phyloP scores from a whole-genome alignment of 257 asterid species.

The Capsicum baccatum region DNA sequence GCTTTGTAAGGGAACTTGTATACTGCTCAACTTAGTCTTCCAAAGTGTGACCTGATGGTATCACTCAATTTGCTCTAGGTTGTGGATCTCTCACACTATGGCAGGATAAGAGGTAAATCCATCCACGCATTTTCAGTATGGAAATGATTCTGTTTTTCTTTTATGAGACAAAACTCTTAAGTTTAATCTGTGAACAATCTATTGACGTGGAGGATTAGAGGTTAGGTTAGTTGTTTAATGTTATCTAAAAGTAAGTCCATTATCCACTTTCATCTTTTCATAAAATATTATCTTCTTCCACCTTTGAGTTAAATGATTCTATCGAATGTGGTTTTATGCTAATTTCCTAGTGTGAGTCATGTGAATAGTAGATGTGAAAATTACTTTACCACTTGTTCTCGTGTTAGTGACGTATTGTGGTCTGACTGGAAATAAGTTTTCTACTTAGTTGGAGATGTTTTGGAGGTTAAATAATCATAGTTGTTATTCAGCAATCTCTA shows the following conservation, averaged over 20 bases:
- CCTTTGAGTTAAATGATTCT: not conserved
- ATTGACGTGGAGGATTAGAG: not conserved
- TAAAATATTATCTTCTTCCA: not conserved
- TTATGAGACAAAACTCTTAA: not conserved
- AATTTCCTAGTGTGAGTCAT: not conserved
- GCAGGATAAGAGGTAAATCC: slow-evolving; percentile 86
- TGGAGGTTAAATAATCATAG: not conserved
- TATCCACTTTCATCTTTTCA: not conserved
- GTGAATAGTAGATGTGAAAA: slow-evolving; percentile 15
- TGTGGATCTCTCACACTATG: slow-evolving; percentile 83
- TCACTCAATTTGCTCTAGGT: slow-evolving; percentile 52
- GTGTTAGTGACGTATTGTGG: not conserved
- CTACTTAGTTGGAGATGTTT: not conserved
- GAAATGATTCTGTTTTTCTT: not conserved
- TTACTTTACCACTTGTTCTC: not conserved
- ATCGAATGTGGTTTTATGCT: not conserved
- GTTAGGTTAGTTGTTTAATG: not conserved
- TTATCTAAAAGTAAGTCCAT: not conserved
- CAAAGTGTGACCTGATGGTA: slow-evolving; percentile 17
- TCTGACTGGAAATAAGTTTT: not conserved
- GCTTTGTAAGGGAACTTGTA: not conserved
- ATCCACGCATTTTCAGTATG: slow-evolving; percentile 25
- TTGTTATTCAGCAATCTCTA: slow-evolving; percentile 28
- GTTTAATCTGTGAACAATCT: slow-evolving; percentile 3
- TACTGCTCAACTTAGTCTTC: not conserved